Evolutionary conservation across 1,284 basidiomycete species (phyloP).

Genomic region (Sanghuangporus baumii): DNA sequence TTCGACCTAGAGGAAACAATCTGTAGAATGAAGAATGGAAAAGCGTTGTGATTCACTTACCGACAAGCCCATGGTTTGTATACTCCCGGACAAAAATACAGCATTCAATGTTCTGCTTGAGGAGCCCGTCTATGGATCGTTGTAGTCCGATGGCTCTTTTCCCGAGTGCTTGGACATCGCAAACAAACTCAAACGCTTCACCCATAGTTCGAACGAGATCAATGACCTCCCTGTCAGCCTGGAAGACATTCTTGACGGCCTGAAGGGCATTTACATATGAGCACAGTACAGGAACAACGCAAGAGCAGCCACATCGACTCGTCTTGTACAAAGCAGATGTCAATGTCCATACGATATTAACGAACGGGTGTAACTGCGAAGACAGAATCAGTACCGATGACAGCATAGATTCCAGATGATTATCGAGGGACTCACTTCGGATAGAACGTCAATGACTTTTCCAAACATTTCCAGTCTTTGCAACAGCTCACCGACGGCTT

Average conservation of each 20-base stretch:
- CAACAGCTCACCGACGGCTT: background rate
- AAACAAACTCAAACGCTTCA: background rate
- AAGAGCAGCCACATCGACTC: background rate
- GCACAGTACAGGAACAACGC: background rate
- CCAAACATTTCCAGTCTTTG: background rate
- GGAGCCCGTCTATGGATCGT: background rate
- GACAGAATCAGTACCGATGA: background rate
- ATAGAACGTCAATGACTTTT: background rate
- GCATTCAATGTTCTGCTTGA: background rate
- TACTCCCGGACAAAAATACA: constrained; percentile 1
- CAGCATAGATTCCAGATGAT: too few species aligned
- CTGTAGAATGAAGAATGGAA: too few species aligned
- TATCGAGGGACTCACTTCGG: background rate
- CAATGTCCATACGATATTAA: background rate
- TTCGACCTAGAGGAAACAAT: background rate
- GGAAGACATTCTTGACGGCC: constrained; percentile 10
- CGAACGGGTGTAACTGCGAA: background rate
- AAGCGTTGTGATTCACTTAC: background rate
- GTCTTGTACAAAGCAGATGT: background rate
- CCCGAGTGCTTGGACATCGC: background rate
- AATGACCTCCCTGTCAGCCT: background rate
- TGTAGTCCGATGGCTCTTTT: background rate
- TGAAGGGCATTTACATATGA: background rate
- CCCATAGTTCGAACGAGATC: background rate
- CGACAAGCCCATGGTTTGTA: background rate